phyloP scores from a whole-genome alignment of 139 green algal species.

The Eudorina sp. region DNA sequence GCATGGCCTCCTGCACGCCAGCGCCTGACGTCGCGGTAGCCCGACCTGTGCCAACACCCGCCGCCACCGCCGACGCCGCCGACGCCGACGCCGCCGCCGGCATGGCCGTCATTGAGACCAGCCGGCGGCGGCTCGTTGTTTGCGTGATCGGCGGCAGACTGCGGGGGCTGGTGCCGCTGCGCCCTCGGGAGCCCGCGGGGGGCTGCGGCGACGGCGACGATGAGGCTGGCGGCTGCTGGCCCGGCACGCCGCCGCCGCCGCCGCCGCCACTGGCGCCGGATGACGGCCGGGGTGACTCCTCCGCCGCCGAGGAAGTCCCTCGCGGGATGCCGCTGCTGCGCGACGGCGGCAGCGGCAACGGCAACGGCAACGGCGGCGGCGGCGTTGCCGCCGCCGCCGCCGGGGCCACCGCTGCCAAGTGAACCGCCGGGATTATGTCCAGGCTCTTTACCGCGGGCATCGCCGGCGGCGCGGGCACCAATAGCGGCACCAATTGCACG shows the following conservation, averaged over 20 bases:
- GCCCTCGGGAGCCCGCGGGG: neutral
- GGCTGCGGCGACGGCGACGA: neutral
- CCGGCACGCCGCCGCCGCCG: neutral
- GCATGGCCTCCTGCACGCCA: neutral
- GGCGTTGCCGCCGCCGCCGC: neutral
- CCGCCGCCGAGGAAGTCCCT: too few species aligned
- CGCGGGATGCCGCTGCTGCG: neutral
- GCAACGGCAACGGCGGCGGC: neutral
- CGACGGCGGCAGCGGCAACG: too few species aligned
- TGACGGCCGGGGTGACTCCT: too few species aligned
- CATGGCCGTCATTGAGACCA: neutral
- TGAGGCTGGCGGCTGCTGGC: neutral
- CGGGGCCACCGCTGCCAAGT: neutral
- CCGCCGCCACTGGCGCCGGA: too few species aligned
- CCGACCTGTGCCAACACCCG: neutral
- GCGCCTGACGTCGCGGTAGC: neutral
- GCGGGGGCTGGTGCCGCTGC: neutral
- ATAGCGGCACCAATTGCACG: slow-evolving; percentile 2
- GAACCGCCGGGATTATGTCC: neutral
- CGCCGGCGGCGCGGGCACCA: neutral
- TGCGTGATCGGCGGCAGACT: neutral
- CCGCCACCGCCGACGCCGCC: neutral
- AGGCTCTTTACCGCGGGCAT: neutral
- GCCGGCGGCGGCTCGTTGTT: neutral
- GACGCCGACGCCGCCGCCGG: neutral